phyloP scores from a whole-genome alignment of 306 rosid species.

The Cajanus cajan region DNA sequence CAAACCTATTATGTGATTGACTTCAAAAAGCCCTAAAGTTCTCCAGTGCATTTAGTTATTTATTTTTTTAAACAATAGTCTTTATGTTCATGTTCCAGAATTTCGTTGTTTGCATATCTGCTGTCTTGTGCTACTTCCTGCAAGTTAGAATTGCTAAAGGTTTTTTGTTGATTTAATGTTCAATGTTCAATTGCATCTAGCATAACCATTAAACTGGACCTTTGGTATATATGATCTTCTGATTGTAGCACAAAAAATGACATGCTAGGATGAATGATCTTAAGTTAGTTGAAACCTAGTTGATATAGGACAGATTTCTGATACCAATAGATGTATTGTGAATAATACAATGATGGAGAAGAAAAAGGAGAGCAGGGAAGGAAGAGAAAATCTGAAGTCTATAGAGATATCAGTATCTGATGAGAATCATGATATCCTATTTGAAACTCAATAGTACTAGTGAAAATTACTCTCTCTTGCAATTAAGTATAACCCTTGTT shows the following conservation, averaged over 20 bases:
- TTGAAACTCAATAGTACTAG: not conserved
- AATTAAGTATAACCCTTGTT: not conserved
- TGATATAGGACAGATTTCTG: constrained; percentile 10
- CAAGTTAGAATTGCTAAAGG: not conserved
- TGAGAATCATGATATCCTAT: not conserved
- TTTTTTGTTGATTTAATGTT: not conserved
- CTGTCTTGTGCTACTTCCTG: not conserved
- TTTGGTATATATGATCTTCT: not conserved
- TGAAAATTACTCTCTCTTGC: not conserved
- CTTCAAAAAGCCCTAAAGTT: not conserved
- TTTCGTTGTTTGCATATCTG: not conserved
- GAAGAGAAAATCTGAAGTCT: not conserved
- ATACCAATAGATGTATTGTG: not conserved
- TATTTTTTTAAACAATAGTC: not conserved
- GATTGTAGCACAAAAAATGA: not conserved
- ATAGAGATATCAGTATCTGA: not conserved
- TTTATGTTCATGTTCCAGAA: not conserved
- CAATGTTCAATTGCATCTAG: not conserved
- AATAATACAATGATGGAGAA: not conserved
- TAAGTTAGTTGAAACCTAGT: not conserved
- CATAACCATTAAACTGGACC: not conserved
- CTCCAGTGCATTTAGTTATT: not conserved
- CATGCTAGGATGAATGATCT: not conserved
- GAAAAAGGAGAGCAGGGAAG: not conserved
- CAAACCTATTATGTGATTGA: not conserved